Conservation (phyloP, 2,329 filamentous ascomycete species). For the Ceratocystis eucalypticola region DNA sequence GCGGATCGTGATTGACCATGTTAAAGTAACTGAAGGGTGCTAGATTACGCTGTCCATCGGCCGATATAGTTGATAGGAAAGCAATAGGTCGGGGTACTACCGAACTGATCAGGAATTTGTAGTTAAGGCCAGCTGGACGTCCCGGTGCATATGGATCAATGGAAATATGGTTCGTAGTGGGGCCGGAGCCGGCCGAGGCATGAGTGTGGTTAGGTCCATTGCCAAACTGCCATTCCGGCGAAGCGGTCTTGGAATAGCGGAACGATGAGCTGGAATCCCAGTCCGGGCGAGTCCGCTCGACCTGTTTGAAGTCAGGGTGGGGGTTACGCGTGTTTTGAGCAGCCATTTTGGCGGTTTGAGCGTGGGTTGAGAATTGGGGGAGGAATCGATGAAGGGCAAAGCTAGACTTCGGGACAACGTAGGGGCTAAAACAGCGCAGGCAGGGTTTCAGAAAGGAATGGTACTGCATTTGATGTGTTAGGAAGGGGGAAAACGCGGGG, state of each 20-base stretch:
- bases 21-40: constrained; percentile 83
- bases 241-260: constrained; percentile 48
- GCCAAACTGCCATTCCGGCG: constrained; percentile 53
- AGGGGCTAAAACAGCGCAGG: background rate
- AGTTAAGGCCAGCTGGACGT: constrained; percentile 58
- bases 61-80: constrained; percentile 44
- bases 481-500: constrained; percentile 2
- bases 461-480: background rate
- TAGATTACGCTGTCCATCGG: constrained; percentile 55
- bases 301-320: constrained; percentile 61
- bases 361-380: constrained; percentile 20
- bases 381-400: background rate
- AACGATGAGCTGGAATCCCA: constrained; percentile 40
- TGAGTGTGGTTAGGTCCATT: constrained; percentile 46
- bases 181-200: constrained; percentile 20
- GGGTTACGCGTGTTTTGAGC: constrained; percentile 42
- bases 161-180: constrained; percentile 47
- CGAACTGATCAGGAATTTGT: constrained; percentile 78
- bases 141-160: constrained; percentile 70
- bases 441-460: background rate
- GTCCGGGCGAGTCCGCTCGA: constrained; percentile 51
- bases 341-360: constrained; percentile 8
- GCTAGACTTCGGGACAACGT: constrained; percentile 16
- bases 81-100: constrained; percentile 73
- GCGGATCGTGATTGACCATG: constrained; percentile 73